Evolutionary conservation across 345 rosid species (phyloP).

Genomic region (Clarkia xantiana): DNA sequence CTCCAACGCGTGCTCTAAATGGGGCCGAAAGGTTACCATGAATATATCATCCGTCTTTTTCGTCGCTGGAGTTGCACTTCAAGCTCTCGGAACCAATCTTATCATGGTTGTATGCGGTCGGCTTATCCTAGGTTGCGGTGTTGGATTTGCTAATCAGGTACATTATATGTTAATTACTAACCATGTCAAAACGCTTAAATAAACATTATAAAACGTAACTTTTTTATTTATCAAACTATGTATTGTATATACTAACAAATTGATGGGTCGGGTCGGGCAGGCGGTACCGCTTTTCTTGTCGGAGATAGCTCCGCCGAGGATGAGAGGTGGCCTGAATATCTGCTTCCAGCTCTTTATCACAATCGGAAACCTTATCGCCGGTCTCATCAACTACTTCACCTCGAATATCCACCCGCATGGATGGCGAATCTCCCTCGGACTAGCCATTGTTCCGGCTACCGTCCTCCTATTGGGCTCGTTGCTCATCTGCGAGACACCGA

Average conservation of each 20-base stretch:
- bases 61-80: constrained; percentile 13
- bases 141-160: constrained; percentile 42
- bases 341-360: constrained; percentile 40
- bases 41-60: constrained; percentile 22
- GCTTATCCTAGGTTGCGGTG: constrained; percentile 27
- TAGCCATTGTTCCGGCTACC: constrained; percentile 33
- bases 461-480: constrained; percentile 36
- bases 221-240: too few species aligned
- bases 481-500: constrained; percentile 42
- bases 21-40: constrained; percentile 32
- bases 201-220: too few species aligned
- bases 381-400: constrained; percentile 34
- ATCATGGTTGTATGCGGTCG: constrained; percentile 25
- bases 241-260: too few species aligned
- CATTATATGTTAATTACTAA: too few species aligned
- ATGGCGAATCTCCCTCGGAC: constrained; percentile 39
- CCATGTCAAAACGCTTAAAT: too few species aligned
- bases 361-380: constrained; percentile 38
- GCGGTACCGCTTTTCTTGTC: constrained; percentile 57
- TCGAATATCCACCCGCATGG: constrained; percentile 33
- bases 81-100: constrained; percentile 11
- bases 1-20: constrained; percentile 21
- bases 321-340: constrained; percentile 52
- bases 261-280: constrained; percentile 15
- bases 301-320: constrained; percentile 39